Evolutionary conservation across 768 basidiomycete species (phyloP).

Genomic region (Pisolithus microcarpus): DNA sequence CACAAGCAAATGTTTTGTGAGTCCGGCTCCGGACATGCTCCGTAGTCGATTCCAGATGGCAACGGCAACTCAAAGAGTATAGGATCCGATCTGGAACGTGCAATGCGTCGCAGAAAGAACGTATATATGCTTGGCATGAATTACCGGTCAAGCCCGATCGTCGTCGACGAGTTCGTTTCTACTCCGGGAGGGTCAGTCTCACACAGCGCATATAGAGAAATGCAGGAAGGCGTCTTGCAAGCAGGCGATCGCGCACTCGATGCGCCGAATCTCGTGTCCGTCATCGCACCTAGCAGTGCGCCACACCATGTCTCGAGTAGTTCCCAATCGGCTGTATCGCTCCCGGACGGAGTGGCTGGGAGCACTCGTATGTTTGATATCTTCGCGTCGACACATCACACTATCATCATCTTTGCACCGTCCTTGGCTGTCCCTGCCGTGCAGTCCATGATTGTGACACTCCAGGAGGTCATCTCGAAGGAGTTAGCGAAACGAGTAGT

Average conservation of each 20-base stretch:
- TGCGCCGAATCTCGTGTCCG: not conserved
- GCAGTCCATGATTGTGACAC: not conserved
- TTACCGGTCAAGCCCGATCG: slow-evolving; percentile 18
- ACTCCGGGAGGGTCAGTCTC: not conserved
- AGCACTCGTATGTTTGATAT: not conserved
- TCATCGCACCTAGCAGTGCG: not conserved
- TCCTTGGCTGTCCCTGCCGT: slow-evolving; percentile 1
- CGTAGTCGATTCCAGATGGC: not conserved
- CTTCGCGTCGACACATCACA: slow-evolving; percentile 23
- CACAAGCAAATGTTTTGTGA: not conserved
- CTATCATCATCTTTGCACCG: slow-evolving; percentile 34
- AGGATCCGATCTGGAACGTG: not conserved
- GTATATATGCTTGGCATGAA: slow-evolving; percentile 20
- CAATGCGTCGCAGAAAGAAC: not conserved
- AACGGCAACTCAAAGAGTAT: not conserved
- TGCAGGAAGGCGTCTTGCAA: not conserved
- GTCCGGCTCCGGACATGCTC: not conserved
- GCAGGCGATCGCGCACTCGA: not conserved
- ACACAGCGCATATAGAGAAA: not conserved
- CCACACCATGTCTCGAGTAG: no score
- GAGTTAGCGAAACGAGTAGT: not conserved
- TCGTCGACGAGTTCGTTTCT: slow-evolving; percentile 13
- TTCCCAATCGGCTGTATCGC: no score
- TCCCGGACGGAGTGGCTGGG: no score
- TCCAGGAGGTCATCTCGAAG: not conserved